Evolutionary conservation across 495 filamentous ascomycete genomes (phyloP).

Genomic region (Aspergillus nanangensis): DNA sequence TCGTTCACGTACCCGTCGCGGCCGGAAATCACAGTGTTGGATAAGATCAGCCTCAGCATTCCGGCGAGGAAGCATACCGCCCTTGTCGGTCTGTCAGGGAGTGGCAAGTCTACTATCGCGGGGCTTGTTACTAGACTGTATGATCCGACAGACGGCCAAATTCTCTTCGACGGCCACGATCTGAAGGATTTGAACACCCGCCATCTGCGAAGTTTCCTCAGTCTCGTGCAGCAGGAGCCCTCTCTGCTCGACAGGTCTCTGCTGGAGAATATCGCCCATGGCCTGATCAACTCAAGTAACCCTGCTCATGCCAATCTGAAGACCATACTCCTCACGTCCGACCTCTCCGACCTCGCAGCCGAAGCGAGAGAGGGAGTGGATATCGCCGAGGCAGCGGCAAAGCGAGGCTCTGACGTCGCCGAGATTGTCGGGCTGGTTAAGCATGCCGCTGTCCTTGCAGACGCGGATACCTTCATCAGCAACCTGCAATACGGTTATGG

Average conservation of each 20-base stretch:
- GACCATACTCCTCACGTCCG: too few species aligned
- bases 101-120: conserved; percentile 66
- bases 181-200: conserved; percentile 52
- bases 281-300: conserved; percentile 52
- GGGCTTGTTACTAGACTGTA: conserved; percentile 51
- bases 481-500: conserved; percentile 47
- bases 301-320: too few species aligned
- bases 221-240: conserved; percentile 65
- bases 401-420: conserved; percentile 28
- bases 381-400: conserved; percentile 27
- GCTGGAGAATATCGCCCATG: conserved; percentile 65
- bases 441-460: conserved; percentile 36
- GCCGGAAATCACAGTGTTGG: conserved; percentile 50
- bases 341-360: conserved; percentile 29
- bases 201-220: conserved; percentile 51
- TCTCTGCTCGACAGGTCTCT: conserved; percentile 61
- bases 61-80: conserved; percentile 57
- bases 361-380: conserved; percentile 24
- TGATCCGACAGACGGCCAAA: conserved; percentile 37
- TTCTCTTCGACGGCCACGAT: conserved; percentile 51
- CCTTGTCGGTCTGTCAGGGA: conserved; percentile 65
- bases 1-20: conserved; percentile 61
- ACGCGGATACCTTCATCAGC: conserved; percentile 41
- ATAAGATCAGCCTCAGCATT: conserved; percentile 48
- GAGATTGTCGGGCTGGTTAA: conserved; percentile 36